These are phyloP conservation scores for Salix brachista DNA, from an alignment of 345 rosid genomes.

Conservation along the genomic window DNA sequence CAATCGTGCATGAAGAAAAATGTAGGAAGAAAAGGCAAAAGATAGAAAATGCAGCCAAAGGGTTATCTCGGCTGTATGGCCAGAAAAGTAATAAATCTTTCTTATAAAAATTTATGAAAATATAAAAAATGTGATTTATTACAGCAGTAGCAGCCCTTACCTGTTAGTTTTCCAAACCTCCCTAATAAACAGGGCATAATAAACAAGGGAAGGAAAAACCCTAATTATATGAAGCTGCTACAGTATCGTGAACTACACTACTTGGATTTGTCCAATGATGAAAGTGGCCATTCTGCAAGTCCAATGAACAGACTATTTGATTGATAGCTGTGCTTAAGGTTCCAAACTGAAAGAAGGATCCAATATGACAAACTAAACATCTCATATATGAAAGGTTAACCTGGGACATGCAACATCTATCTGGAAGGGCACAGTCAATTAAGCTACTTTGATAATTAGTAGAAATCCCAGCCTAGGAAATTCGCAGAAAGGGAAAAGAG, in stretches of 20 bases:
- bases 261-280: no score
- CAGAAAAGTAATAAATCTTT: no score
- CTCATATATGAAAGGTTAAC: not conserved
- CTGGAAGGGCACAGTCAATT: not conserved
- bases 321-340: not conserved
- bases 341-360: not conserved
- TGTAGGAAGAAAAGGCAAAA: not conserved
- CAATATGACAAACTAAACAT: not conserved
- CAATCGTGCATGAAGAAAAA: not conserved
- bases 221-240: no score
- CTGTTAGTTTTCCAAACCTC: no score
- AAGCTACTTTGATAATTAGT: not conserved
- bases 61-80: no score
- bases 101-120: no score
- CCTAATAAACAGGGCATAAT: no score
- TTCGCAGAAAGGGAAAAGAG: not conserved
- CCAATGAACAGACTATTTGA: not conserved
- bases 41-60: no score
- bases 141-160: no score
- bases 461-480: not conserved
- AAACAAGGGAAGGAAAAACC: no score
- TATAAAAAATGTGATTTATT: no score
- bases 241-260: no score
- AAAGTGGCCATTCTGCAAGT: not conserved
- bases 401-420: not conserved